phyloP scores from a whole-genome alignment of 78 protist species.

The Polysphondylium violaceum region DNA sequence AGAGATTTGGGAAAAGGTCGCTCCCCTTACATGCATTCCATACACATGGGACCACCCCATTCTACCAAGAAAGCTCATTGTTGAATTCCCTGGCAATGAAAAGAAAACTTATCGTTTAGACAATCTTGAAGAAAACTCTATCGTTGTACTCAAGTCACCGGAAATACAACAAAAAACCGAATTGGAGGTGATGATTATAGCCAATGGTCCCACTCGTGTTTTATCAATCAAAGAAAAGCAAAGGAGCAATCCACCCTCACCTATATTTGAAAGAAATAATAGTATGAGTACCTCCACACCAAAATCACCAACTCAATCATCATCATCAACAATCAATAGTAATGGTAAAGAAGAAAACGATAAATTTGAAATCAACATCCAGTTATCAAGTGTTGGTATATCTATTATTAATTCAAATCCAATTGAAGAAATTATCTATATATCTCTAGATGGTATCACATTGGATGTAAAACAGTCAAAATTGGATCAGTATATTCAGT shows the following conservation, averaged over 20 bases:
- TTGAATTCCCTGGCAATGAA: conserved; percentile 47
- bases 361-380: conserved; percentile 13
- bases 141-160: conserved; percentile 20
- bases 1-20: conserved; percentile 63
- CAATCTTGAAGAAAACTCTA: conserved; percentile 56
- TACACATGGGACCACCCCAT: conserved; percentile 79
- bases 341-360: not conserved
- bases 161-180: conserved; percentile 6
- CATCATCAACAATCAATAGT: not conserved
- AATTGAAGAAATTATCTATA: conserved; percentile 72
- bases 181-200: conserved; percentile 32
- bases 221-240: conserved; percentile 15
- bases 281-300: not conserved
- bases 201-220: conserved; percentile 71
- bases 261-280: no score
- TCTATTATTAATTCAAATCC: conserved; percentile 64
- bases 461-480: conserved; percentile 50
- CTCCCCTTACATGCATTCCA: conserved; percentile 16
- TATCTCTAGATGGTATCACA: conserved; percentile 31
- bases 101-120: conserved; percentile 31
- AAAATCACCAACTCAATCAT: not conserved
- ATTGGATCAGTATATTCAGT: conserved; percentile 44
- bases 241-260: not conserved
- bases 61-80: conserved; percentile 35
- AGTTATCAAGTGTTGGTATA: conserved; percentile 33